Evolutionary conservation across 805 yeast species (phyloP).

Genomic region (Maudiozyma barnettii): DNA sequence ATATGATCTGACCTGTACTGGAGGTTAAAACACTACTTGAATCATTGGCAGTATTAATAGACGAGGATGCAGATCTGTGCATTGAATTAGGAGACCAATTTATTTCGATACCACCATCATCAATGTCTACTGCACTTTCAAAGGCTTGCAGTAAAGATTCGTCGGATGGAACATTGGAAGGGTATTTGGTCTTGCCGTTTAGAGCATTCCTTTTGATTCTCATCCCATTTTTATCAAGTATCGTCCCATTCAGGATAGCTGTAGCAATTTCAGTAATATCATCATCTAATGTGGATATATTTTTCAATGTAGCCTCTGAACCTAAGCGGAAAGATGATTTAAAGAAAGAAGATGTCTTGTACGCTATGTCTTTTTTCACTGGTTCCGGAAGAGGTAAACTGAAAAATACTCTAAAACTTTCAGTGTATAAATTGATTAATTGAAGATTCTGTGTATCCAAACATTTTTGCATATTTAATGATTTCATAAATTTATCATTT

Average conservation of each 20-base stretch:
- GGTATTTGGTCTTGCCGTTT: conserved; percentile 4
- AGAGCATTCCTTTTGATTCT: conserved; percentile 4
- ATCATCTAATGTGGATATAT: conserved; percentile 18
- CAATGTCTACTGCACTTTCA: background rate
- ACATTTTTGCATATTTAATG: conserved; percentile 12
- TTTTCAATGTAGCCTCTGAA: conserved; percentile 20
- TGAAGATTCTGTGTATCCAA: conserved; percentile 10
- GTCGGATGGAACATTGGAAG: conserved; percentile 8
- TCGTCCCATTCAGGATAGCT: conserved; percentile 20
- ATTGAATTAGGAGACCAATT: conserved; percentile 6
- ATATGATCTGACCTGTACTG: background rate
- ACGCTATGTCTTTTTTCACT: conserved; percentile 20
- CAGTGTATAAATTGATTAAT: conserved; percentile 29
- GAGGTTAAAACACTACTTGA: background rate
- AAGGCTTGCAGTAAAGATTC: conserved; percentile 1
- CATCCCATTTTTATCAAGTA: conserved; percentile 13
- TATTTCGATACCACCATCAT: background rate
- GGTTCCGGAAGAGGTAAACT: conserved; percentile 22
- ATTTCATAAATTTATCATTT: conserved; percentile 25
- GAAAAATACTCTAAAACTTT: conserved; percentile 30
- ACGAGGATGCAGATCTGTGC: conserved; percentile 7
- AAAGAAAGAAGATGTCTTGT: conserved; percentile 25
- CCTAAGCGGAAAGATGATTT: conserved; percentile 23
- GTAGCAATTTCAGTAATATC: conserved; percentile 19
- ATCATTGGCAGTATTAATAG: background rate